phyloP scores from a whole-genome alignment of 345 rosid species.

The Bruguiera sexangula region DNA sequence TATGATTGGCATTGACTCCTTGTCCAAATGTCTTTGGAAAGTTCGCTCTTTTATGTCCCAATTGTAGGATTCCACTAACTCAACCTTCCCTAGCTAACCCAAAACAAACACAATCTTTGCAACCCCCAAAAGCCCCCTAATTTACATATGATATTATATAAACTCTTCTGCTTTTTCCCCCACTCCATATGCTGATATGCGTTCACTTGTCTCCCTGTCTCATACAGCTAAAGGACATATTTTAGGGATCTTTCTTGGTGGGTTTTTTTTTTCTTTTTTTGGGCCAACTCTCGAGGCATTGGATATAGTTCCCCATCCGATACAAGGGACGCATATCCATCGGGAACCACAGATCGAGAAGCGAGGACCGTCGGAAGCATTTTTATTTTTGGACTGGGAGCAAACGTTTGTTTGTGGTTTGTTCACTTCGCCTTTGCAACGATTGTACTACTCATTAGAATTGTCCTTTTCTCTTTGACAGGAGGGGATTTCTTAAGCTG shows the following conservation, averaged over 20 bases:
- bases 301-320: not conserved
- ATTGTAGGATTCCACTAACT: constrained; percentile 26
- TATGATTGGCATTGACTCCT: constrained; percentile 61
- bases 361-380: not conserved
- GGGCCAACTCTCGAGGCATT: constrained; percentile 13
- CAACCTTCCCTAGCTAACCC: not conserved
- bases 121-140: not conserved
- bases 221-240: not conserved
- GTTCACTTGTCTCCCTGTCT: not conserved
- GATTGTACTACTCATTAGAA: constrained; percentile 1
- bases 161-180: not conserved
- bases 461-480: constrained; percentile 18
- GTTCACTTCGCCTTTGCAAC: not conserved
- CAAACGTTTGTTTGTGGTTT: not conserved
- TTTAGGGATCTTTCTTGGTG: not conserved
- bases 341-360: not conserved
- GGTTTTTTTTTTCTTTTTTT: not conserved
- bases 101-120: not conserved
- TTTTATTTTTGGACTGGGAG: not conserved
- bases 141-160: not conserved
- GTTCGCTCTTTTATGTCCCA: constrained; percentile 29
- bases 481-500: not conserved
- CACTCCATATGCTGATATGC: not conserved
- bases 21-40: constrained; percentile 55
- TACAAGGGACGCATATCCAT: not conserved